A percentile compares a stretch with the other conserved stretches of the same genome.
Conservation (phyloP, 1,284 basidiomycete genomes). For the Ustilago loliicola region DNA sequence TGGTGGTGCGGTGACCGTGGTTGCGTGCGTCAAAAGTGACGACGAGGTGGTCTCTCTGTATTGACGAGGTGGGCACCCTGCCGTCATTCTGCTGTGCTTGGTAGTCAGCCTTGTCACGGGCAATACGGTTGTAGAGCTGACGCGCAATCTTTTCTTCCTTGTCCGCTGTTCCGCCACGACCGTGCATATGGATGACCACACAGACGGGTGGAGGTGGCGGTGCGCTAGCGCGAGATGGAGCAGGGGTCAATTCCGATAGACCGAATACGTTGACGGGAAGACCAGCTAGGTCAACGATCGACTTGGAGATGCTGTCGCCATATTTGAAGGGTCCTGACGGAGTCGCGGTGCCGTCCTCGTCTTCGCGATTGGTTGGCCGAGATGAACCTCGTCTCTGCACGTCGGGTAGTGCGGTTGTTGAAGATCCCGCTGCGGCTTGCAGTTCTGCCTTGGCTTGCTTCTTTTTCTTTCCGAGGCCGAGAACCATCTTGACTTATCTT, state of each 20-base stretch:
- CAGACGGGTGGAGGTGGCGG: constrained; percentile 60
- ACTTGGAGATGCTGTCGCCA: constrained; percentile 41
- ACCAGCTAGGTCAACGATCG: constrained; percentile 57
- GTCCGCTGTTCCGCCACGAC: constrained; percentile 60
- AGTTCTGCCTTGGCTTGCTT: constrained; percentile 25
- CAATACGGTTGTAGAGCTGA: constrained; percentile 59
- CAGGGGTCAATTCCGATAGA: constrained; percentile 58
- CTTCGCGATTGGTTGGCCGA: constrained; percentile 14
- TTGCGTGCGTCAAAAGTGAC: constrained; percentile 71
- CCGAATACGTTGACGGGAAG: constrained; percentile 67
- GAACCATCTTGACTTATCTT: constrained; percentile 24
- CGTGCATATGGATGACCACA: constrained; percentile 65
- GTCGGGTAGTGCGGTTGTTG: not conserved
- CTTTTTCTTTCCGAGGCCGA: constrained; percentile 45
- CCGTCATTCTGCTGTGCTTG: constrained; percentile 25
- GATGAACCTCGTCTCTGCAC: constrained; percentile 16
- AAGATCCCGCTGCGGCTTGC: constrained; percentile 9
- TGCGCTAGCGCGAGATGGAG: constrained; percentile 44
- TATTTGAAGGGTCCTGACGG: constrained; percentile 29
- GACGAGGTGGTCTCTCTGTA: constrained; percentile 64
- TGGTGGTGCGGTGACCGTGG: constrained; percentile 69
- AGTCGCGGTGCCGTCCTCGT: constrained; percentile 1
- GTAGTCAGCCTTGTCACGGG: constrained; percentile 29
- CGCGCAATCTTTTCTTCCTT: constrained; percentile 62
- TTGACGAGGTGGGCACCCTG: constrained; percentile 20